Evolutionary conservation across 768 basidiomycete species (phyloP).

Genomic region (Boletellus ananas): DNA sequence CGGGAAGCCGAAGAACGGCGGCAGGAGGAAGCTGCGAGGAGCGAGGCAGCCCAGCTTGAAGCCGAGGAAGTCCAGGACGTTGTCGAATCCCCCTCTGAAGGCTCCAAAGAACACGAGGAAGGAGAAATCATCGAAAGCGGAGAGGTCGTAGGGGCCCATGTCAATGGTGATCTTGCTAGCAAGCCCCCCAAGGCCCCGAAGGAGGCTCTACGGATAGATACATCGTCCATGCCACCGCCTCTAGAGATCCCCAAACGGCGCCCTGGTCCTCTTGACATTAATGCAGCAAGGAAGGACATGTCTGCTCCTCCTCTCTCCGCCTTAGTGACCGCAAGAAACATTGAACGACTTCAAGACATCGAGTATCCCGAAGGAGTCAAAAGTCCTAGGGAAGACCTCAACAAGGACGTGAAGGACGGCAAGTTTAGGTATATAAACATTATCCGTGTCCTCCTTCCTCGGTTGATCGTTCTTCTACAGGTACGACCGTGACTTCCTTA

Average conservation of each 20-base stretch:
- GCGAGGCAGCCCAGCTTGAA: slow-evolving; percentile 30
- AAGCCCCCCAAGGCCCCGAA: slow-evolving; percentile 39
- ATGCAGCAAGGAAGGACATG: slow-evolving; percentile 42
- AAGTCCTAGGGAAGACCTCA: slow-evolving; percentile 83
- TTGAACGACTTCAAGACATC: slow-evolving; percentile 75
- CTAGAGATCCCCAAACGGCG: slow-evolving; percentile 43
- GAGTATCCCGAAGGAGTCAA: slow-evolving; percentile 79
- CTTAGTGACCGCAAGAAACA: slow-evolving; percentile 77
- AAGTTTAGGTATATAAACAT: slow-evolving; percentile 70
- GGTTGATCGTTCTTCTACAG: slow-evolving; percentile 37
- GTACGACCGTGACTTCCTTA: slow-evolving; percentile 95
- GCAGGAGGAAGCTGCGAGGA: slow-evolving; percentile 18
- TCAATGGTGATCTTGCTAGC: slow-evolving; percentile 38
- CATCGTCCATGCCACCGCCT: slow-evolving; percentile 41
- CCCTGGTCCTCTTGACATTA: slow-evolving; percentile 73
- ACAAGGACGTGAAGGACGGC: slow-evolving; percentile 76
- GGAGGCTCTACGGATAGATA: slow-evolving; percentile 64
- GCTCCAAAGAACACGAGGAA: slow-evolving; percentile 44
- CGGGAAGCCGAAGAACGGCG: slow-evolving; percentile 32
- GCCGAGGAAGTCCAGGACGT: slow-evolving; percentile 35
- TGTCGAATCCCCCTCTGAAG: slow-evolving; percentile 39
- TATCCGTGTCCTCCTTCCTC: background rate
- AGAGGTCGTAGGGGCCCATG: slow-evolving; percentile 25
- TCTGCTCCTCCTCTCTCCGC: slow-evolving; percentile 46
- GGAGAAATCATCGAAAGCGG: slow-evolving; percentile 33